Base-by-base conservation (phyloP, 345 rosid genomes). In the Corymbia maculata region DNA sequence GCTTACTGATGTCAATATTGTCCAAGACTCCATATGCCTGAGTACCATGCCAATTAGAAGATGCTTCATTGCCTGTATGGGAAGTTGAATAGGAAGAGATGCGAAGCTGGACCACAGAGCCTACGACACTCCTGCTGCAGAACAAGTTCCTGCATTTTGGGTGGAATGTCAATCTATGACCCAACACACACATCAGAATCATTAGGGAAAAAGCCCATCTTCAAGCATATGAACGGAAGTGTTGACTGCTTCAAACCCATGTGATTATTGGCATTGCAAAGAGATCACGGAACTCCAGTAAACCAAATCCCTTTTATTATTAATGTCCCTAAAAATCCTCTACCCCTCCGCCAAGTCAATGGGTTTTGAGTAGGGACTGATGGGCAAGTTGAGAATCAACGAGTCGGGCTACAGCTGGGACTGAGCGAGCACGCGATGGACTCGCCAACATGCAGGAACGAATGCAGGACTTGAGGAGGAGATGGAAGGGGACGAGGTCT, bases 121-220 rank as follows among this genome's bases (percentile, higher is more conserved):
- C 42, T 36, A 36, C 42, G 42, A 36, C 42, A 36, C 42, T 36
- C 42, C 42, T 36, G 2, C 42, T 36, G 42, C 42, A 2, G 42
- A 36, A 36, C 42, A 36, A 36, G 42, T 36, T 36, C 3, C 42
- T 36, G 42, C 42, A 36, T 36, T 36, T 36, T 36, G 42, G 42
- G 42, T 36, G 42, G 42, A 36, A 36, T 4, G 42, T 36, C 97
- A 52, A 93, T 94, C 90, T 94, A 90, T 47, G 93, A 97, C 82
- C 97, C 97, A 19, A 97, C 95, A 87, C 94, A 93, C 6, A 90
- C 93, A 90, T 94, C 94, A 8, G 93, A 89, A 45, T 92, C 92
- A 22, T 94, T 91, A 80, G 47, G 14, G 13, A 9, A 36, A 68
- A 36, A 1, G 13, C 45, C 47, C 82, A 36, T 75, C 0, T 75